Evolutionary conservation across 768 basidiomycete species (phyloP), one percentile per base, ranked within the genome.

Genomic region (Trametes cinnabarina): DNA sequence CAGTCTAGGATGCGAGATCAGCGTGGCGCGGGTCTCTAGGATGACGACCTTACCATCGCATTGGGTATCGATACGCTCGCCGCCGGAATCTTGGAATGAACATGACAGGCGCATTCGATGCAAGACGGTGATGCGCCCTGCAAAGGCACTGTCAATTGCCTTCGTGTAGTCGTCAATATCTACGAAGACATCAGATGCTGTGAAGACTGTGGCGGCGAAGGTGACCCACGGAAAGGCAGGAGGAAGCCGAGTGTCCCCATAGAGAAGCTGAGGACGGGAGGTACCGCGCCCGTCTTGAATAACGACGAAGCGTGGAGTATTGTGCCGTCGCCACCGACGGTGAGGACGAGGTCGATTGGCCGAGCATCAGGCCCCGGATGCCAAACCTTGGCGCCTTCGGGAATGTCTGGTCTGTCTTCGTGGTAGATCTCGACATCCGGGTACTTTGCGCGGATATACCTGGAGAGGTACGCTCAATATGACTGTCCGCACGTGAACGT

Each of bases 221-320:
- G 30, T n/a, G 22, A 8, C 95, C 75, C 67, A 94, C 95, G 91
- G 71, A 97, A 97, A 0, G 95, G 95, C 20, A 97, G 79, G 6
- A 98, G 76, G 72, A 98, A 98, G 3, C 95, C 95, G 0, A 98
- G 78, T 9, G 92, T 94, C 8, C 95, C 95, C 89, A 94, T 88
- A 0, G 88, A 92, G 72, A 95, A 92, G 66, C 91, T 92, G 20
- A 95, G 69, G 0, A 88, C 94, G 0, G 95, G 95, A 4, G 95
- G 95, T 8, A 97, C 94, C 20, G 90, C 90, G n/a, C 90, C 92
- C 3, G 84, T 77, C 63, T 86, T 90, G 72, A 98, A 98, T 9
- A 98, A 75, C 7, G 92, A 92, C 1, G 94, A 94, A 0, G 93
- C 92, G 68, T 95, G 94, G 1, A 98, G 79, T 47, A 97, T 94